Base-by-base conservation (phyloP, 768 basidiomycete species). In the Chiua virens region DNA sequence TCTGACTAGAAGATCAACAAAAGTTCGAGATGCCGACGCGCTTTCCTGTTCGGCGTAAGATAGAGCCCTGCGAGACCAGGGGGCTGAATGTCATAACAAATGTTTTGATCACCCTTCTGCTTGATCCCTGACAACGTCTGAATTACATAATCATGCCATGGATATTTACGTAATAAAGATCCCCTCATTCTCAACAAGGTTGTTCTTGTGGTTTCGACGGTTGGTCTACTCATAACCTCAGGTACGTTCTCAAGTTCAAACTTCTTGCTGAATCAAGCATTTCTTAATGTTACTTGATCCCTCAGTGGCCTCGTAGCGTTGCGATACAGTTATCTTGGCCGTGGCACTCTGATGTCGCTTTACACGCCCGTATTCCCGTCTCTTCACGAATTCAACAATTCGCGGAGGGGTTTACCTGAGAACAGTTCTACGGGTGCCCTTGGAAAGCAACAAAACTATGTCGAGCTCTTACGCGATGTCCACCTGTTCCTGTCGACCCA, bases 341-440 rank as follows among this genome's bases (percentile, higher is more conserved):
- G 40, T 27, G 28, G 20, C 22, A 47, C 23, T 17, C 20, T 38
- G 39, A 70, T 70, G 69, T 70, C 69, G 36, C 61, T 70, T 11
- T 72, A 71, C 53, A 70, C 69, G 1, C 69, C 69, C 39, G 53
- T 71, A 8, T 70, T 70, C 25, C 70, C 69, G 9, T 40, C 68
- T 13, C 46, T 56, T 17, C 58, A 46, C 8, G 57, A 54, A n/a
- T 11, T 32, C 28, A 43, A 43, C 35, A 20, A 6, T 32, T 22
- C 52, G 35, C 56, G 43, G 5, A 61, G 48, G 28, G 50, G 22
- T 21, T 47, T 50, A 7, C 50, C 50, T 14, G 47, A 45, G 32
- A 48, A 28, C 45, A 30, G 21, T 0, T 20, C 40, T n/a, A 17
- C 39, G 20, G 23, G 22, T 21, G 10, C 43, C 9, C 14, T 44